Percentiles rank a stretch among this genome's conserved stretches.
phyloP scores from a whole-genome alignment of 495 filamentous ascomycete genomes.

The Aspergillus carlsbadensis region DNA sequence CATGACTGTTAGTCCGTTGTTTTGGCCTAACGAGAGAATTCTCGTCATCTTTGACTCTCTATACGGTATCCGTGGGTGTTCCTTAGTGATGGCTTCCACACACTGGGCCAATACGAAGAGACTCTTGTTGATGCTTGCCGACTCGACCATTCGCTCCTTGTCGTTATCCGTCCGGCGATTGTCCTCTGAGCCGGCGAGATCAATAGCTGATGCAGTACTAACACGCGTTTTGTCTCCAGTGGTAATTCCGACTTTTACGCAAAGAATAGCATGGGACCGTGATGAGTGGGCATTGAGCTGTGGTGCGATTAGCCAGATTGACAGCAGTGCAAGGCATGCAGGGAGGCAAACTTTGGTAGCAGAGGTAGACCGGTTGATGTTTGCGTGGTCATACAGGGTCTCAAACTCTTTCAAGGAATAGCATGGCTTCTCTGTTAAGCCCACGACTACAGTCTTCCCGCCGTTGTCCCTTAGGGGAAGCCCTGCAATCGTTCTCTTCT shows the following conservation, averaged over 20 bases:
- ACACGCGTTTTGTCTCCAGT: constrained; percentile 68
- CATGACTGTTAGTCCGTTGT: constrained; percentile 95
- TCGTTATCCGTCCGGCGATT: constrained; percentile 93
- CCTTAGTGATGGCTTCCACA: constrained; percentile 87
- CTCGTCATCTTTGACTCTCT: constrained; percentile 97
- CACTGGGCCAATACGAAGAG: constrained; percentile 94
- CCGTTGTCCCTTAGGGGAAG: constrained; percentile 88
- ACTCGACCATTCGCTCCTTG: constrained; percentile 89
- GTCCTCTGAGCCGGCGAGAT: constrained; percentile 94
- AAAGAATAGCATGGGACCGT: constrained; percentile 88
- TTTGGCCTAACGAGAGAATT: constrained; percentile 89
- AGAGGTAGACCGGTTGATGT: constrained; percentile 86
- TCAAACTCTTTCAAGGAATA: constrained; percentile 91
- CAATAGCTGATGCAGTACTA: constrained; percentile 90
- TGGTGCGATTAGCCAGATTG: constrained; percentile 16
- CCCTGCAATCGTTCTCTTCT: constrained; percentile 83
- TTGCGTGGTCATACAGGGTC: constrained; percentile 86
- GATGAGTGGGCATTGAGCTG: constrained; percentile 91
- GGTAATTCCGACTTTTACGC: constrained; percentile 79
- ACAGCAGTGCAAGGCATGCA: neutral
- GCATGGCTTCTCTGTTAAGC: constrained; percentile 83
- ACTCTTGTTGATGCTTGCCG: constrained; percentile 98
- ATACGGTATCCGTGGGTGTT: constrained; percentile 82
- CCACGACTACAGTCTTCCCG: constrained; percentile 86
- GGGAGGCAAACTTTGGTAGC: constrained; percentile 68